These are phyloP conservation scores for Colletotrichum paranaense DNA, from an alignment of 2,329 filamentous ascomycete species.

Conservation along the genomic window DNA sequence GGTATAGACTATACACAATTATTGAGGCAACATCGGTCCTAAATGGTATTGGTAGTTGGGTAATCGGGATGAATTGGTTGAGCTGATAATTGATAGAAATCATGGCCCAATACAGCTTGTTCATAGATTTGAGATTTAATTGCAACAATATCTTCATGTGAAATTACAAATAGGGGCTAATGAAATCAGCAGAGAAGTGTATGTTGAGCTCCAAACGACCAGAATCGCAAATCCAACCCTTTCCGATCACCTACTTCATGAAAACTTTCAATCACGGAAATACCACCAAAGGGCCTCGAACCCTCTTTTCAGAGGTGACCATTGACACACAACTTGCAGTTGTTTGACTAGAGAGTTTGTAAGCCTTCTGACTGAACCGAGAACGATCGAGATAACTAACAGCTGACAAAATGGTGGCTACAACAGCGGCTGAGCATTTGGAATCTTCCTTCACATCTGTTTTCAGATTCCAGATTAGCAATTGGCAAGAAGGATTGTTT, in stretches of 20 bases:
- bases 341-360: constrained; percentile 3
- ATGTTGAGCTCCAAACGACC: neutral
- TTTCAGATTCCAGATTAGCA: neutral
- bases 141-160: neutral
- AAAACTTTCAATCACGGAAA: neutral
- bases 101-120: neutral
- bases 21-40: no score
- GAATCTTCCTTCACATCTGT: constrained; percentile 20
- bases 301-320: neutral
- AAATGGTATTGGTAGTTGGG: no score
- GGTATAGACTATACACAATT: no score
- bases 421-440: constrained; percentile 12
- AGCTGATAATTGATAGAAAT: no score
- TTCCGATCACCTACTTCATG: neutral
- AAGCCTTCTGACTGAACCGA: neutral
- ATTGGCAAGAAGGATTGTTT: neutral
- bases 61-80: no score
- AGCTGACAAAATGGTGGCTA: constrained; percentile 6
- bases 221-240: neutral
- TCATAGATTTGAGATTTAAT: neutral
- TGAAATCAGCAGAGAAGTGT: neutral
- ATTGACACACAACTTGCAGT: constrained; percentile 23
- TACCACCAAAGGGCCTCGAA: neutral
- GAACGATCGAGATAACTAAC: neutral
- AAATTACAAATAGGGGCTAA: neutral